Evolutionary conservation across 306 rosid genomes (phyloP).

Genomic region (Sphenostylis stenocarpa): DNA sequence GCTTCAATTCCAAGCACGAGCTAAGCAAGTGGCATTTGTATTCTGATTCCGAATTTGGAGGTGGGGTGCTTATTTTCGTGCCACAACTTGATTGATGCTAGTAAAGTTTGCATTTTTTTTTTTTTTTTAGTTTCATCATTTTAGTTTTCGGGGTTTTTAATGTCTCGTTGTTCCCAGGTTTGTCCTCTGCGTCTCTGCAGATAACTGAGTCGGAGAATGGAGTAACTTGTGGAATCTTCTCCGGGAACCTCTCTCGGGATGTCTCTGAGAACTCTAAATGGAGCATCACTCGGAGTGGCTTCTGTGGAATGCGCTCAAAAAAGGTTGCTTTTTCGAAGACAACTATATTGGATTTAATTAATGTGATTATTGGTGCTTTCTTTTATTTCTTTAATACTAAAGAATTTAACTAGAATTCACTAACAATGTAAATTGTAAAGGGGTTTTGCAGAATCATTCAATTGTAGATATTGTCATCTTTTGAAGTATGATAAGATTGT

Average conservation of each 20-base stretch:
- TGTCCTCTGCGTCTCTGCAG: constrained; percentile 89
- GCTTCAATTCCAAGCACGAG: constrained; percentile 78
- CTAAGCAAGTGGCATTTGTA: constrained; percentile 87
- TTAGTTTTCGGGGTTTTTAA: background rate
- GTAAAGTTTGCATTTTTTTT: constrained; percentile 6
- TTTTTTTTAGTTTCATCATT: background rate
- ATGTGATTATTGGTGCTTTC: background rate
- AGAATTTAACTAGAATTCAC: background rate
- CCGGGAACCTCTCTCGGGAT: constrained; percentile 80
- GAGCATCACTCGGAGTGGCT: constrained; percentile 75
- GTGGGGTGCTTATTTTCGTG: constrained; percentile 23
- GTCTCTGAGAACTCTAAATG: constrained; percentile 62
- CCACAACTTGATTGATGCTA: background rate
- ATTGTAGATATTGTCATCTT: background rate
- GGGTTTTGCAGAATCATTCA: background rate
- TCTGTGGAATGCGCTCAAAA: constrained; percentile 95
- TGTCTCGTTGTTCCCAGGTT: constrained; percentile 50
- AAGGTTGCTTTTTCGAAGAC: constrained; percentile 52
- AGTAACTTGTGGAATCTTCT: constrained; percentile 62
- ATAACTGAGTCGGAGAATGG: constrained; percentile 69
- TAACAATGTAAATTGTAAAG: background rate
- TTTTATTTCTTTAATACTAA: background rate
- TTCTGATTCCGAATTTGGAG: constrained; percentile 94
- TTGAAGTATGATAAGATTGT: background rate
- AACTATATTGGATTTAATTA: background rate